Conservation (phyloP, 495 filamentous ascomycete genomes). For the Penicillium herquei region DNA sequence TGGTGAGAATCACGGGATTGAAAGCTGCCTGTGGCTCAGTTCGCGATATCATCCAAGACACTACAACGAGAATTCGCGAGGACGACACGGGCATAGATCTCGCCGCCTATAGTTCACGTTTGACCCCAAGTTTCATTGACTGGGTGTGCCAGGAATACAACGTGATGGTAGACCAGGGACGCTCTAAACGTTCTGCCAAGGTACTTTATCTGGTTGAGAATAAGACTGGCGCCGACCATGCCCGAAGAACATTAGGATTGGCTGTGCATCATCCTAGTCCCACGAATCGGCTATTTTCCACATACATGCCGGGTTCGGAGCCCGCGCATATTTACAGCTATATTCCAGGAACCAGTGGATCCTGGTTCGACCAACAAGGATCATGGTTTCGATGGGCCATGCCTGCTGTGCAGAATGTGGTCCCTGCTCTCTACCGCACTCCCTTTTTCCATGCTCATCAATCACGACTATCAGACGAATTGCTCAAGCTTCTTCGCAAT, state of each 20-base stretch:
- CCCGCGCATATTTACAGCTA: slow-evolving; percentile 20
- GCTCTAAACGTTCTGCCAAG: slow-evolving; percentile 12
- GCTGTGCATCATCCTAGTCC: slow-evolving; percentile 22
- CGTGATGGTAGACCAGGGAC: slow-evolving; percentile 22
- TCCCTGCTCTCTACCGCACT: slow-evolving; percentile 9
- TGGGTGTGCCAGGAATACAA: slow-evolving; percentile 34
- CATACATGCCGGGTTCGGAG: slow-evolving; percentile 34
- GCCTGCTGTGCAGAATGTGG: slow-evolving; percentile 20
- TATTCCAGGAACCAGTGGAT: slow-evolving; percentile 16
- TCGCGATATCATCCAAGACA: slow-evolving; percentile 40
- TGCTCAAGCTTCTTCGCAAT: slow-evolving; percentile 35
- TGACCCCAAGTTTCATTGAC: slow-evolving; percentile 29
- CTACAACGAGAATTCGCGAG: slow-evolving; percentile 32
- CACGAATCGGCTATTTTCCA: slow-evolving; percentile 31
- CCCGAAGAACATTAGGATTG: slow-evolving; percentile 36
- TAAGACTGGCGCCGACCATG: slow-evolving; percentile 30
- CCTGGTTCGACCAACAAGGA: slow-evolving; percentile 36
- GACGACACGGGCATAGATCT: slow-evolving; percentile 25
- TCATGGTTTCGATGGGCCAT: slow-evolving; percentile 44
- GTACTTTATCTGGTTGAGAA: slow-evolving; percentile 38
- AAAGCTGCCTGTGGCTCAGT: slow-evolving; percentile 37
- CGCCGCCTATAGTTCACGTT: slow-evolving; percentile 1
- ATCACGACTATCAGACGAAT: slow-evolving; percentile 31
- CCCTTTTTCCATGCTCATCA: slow-evolving; percentile 36
- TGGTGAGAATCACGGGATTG: slow-evolving; percentile 43